Percentiles rank a stretch among this genome's conserved stretches.
Evolutionary conservation across 129 eudicot genomes (phyloP).

Genomic region (Flaveria bidentis): DNA sequence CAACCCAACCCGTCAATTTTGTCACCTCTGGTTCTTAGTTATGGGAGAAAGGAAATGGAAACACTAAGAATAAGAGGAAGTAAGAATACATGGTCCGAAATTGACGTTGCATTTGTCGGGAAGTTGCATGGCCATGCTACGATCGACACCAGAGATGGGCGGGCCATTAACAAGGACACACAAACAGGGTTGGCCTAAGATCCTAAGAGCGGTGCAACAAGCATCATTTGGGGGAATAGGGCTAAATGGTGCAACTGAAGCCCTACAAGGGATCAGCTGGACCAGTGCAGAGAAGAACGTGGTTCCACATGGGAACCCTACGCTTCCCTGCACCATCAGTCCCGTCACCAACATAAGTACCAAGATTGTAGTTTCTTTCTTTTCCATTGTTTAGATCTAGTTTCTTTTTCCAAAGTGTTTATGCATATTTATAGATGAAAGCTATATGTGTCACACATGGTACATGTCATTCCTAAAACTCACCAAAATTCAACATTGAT

Average conservation of each 20-base stretch:
- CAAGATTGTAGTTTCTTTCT: slow-evolving; percentile 16
- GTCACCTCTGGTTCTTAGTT: neutral
- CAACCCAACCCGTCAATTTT: neutral
- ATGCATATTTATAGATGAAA: slow-evolving; percentile 25
- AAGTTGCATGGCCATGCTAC: slow-evolving; percentile 87
- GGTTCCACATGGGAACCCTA: slow-evolving; percentile 61
- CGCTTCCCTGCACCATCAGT: slow-evolving; percentile 42
- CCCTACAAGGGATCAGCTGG: slow-evolving; percentile 87
- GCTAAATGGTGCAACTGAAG: slow-evolving; percentile 84
- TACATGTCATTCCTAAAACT: slow-evolving; percentile 43
- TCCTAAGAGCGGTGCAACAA: slow-evolving; percentile 76
- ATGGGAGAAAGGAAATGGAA: neutral
- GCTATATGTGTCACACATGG: slow-evolving; percentile 36
- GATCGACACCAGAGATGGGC: slow-evolving; percentile 92
- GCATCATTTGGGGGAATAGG: slow-evolving; percentile 77
- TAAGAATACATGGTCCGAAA: slow-evolving; percentile 76
- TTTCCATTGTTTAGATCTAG: slow-evolving; percentile 39
- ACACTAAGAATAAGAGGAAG: neutral
- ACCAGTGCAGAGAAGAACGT: slow-evolving; percentile 89
- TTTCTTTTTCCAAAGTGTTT: neutral
- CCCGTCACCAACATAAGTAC: slow-evolving; percentile 38
- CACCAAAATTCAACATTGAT: slow-evolving; percentile 21
- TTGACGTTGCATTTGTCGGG: slow-evolving; percentile 82
- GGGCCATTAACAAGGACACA: slow-evolving; percentile 98
- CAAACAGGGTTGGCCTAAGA: slow-evolving; percentile 87